phyloP scores from a whole-genome alignment of 2,329 filamentous ascomycete species.

The Aspergillus nomiae region DNA sequence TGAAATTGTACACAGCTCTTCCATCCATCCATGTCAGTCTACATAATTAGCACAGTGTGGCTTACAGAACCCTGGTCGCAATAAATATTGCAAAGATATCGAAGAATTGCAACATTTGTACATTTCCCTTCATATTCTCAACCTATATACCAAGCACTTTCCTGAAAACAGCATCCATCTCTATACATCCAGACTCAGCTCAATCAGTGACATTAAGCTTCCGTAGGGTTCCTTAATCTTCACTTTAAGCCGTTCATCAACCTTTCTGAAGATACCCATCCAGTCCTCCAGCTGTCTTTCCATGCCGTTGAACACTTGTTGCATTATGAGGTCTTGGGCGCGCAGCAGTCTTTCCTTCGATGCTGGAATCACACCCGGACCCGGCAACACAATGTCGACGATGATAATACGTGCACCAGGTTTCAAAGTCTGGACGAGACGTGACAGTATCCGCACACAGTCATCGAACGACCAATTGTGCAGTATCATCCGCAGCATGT shows the following conservation, averaged over 20 bases:
- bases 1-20: background rate
- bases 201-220: constrained; percentile 18
- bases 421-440: constrained; percentile 37
- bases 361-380: constrained; percentile 26
- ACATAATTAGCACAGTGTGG: background rate
- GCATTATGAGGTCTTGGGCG: constrained; percentile 39
- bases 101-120: no score
- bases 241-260: constrained; percentile 24
- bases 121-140: background rate
- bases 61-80: no score
- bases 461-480: constrained; percentile 47
- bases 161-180: background rate
- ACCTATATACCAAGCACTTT: background rate
- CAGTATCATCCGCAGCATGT: constrained; percentile 41
- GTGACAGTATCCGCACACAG: constrained; percentile 36
- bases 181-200: background rate
- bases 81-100: background rate
- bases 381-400: constrained; percentile 37
- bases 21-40: background rate
- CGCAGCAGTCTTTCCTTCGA: constrained; percentile 28
- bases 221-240: constrained; percentile 21
- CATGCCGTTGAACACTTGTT: constrained; percentile 37
- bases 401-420: constrained; percentile 25
- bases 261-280: constrained; percentile 28
- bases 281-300: constrained; percentile 40